phyloP scores from a whole-genome alignment of 441 rosid species.

The Omphalea diandra region DNA sequence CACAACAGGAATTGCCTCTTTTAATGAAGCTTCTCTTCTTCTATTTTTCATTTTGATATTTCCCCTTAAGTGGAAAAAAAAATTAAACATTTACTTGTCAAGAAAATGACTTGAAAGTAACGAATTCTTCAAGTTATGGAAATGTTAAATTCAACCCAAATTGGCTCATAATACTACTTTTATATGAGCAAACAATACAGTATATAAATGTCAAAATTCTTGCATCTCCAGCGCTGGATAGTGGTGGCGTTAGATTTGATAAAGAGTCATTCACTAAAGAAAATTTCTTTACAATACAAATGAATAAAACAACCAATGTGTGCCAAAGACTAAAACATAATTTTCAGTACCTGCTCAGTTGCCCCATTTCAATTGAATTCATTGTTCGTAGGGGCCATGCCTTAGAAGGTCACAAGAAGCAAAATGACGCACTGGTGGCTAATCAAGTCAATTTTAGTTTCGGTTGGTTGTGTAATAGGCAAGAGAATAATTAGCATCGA shows the following conservation, averaged over 20 bases:
- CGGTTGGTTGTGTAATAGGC: conserved; percentile 1
- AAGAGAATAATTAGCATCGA: neutral
- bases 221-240: too few relatives aligned
- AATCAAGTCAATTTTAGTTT: conserved; percentile 23
- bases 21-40: neutral
- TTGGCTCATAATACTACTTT: neutral
- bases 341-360: neutral
- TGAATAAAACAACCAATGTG: conserved; percentile 8
- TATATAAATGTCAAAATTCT: too few relatives aligned
- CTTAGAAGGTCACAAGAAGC: conserved; percentile 23
- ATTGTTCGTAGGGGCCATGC: neutral
- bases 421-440: conserved; percentile 15
- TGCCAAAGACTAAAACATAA: neutral
- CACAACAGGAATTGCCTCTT: conserved; percentile 4
- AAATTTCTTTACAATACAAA: conserved; percentile 18
- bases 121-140: conserved; percentile 9
- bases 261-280: conserved; percentile 11
- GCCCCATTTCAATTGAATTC: neutral
- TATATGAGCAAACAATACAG: neutral
- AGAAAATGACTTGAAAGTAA: conserved; percentile 2
- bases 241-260: neutral
- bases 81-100: neutral
- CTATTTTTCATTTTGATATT: neutral
- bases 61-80: neutral
- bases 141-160: neutral